Conservation (phyloP, 768 basidiomycete genomes). For the Amanita subjunquillea region DNA sequence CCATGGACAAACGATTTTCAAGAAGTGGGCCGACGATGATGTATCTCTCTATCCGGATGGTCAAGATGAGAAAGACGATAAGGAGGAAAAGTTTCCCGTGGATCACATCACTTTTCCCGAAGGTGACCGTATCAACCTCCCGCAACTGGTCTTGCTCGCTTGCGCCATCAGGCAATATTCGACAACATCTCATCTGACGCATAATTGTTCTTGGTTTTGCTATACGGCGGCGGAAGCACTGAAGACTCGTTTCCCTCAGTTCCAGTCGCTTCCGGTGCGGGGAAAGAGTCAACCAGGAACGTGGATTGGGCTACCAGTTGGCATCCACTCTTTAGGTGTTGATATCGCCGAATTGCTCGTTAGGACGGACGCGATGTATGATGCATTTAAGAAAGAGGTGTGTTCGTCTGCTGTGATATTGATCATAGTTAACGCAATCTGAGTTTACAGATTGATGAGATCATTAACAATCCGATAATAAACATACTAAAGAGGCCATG, state of each 20-base stretch:
- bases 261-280: not conserved
- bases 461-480: not conserved
- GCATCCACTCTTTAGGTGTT: not conserved
- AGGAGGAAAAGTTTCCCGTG: not conserved
- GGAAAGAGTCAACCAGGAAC: not conserved
- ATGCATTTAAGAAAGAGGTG: not conserved
- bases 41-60: too few species aligned
- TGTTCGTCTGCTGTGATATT: not conserved
- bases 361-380: too few species aligned
- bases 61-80: not conserved
- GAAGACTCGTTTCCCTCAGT: not conserved
- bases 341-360: not conserved
- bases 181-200: not conserved
- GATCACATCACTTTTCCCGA: not conserved
- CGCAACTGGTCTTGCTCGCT: not conserved
- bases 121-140: not conserved
- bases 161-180: not conserved
- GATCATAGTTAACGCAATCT: not conserved
- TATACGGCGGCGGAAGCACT: not conserved
- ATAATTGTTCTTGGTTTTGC: not conserved
- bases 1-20: too few species aligned
- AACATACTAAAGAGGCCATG: not conserved
- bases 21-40: too few species aligned
- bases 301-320: not conserved
- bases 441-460: not conserved